Base-by-base conservation (phyloP, 768 basidiomycete genomes). In the Stropharia rugosoannulata region DNA sequence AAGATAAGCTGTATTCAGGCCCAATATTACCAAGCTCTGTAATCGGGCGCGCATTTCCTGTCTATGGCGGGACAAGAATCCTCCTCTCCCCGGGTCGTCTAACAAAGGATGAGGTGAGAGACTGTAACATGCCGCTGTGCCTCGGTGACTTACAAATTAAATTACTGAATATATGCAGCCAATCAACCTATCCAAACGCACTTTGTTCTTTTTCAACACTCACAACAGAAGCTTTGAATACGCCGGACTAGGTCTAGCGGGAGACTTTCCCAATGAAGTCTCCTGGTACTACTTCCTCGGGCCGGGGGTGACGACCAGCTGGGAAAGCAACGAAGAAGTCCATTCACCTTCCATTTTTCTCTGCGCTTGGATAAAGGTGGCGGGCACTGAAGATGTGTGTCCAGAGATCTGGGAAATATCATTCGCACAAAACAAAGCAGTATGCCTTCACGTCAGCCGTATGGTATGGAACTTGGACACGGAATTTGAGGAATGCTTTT, bases 11-110 rank as follows among this genome's bases (percentile, higher is more conserved):
- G 5, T 61, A 62, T 55, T 18, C 61, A 39, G 27, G 37, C 7
- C 35, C 42, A 0, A 22, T 67, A 39, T 65, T 63, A 9, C 16
- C n/a, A 2, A 40, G 62, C 3, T 51, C 58, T 1, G 54, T 56
- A 18, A 45, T 56, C 15, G 62, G 60, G 0, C 35, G 54, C 9
- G 67, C 63, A 1, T 54, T 54, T 5, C 43, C 66, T 12, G 58
- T 69, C 0, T 67, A 63, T 40, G 55, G 54, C 10, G 69, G 67
- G 8, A 58, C 57, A 44, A 64, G 67, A 44, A 68, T 71, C 9
- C 27, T 71, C 12, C 51, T 71, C 12, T 55, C 62, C 1, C 65
- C 65, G 22, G 61, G 65, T 9, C 47, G 56, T 37, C 51, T 63
- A 12, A 59, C 55, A 2, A 22, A 52, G 9, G 12, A 49, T 47